Evolutionary conservation across 495 filamentous ascomycete species (phyloP).

Genomic region (Aspergillus avenaceus): DNA sequence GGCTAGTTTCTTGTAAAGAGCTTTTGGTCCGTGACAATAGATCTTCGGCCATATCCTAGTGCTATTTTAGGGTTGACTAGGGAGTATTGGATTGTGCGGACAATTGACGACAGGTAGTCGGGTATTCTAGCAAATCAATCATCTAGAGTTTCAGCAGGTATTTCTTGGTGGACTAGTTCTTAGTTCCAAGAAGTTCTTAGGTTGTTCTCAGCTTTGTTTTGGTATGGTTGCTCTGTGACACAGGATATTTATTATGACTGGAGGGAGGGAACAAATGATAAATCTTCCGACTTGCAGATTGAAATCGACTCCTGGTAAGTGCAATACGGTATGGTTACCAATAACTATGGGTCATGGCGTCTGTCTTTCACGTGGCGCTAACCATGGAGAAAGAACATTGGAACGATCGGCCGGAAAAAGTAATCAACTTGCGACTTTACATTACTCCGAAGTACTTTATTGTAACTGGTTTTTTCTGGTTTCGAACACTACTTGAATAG

Average conservation of each 20-base stretch:
- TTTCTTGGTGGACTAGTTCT: too few relatives aligned
- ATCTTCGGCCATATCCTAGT: conserved; percentile 13
- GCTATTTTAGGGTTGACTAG: background rate
- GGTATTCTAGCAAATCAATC: too few relatives aligned
- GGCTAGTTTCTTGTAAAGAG: too few relatives aligned
- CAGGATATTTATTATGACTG: too few relatives aligned
- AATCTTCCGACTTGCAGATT: background rate
- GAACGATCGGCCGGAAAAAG: background rate
- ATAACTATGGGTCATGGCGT: background rate
- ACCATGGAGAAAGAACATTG: background rate
- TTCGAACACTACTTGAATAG: too few relatives aligned
- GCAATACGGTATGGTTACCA: background rate
- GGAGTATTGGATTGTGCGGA: too few relatives aligned
- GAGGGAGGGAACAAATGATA: too few relatives aligned
- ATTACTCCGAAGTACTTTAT: background rate
- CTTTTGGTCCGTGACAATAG: conserved; percentile 11
- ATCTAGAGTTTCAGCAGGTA: too few relatives aligned
- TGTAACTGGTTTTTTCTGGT: background rate
- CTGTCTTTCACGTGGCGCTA: background rate
- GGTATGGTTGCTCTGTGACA: too few relatives aligned
- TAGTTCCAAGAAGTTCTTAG: too few relatives aligned
- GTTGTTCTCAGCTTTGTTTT: too few relatives aligned
- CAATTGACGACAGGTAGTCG: too few relatives aligned
- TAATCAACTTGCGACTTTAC: background rate
- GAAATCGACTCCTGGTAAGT: background rate